Evolutionary conservation across 2,329 filamentous ascomycete species (phyloP).

Genomic region (Aureobasidium lini): DNA sequence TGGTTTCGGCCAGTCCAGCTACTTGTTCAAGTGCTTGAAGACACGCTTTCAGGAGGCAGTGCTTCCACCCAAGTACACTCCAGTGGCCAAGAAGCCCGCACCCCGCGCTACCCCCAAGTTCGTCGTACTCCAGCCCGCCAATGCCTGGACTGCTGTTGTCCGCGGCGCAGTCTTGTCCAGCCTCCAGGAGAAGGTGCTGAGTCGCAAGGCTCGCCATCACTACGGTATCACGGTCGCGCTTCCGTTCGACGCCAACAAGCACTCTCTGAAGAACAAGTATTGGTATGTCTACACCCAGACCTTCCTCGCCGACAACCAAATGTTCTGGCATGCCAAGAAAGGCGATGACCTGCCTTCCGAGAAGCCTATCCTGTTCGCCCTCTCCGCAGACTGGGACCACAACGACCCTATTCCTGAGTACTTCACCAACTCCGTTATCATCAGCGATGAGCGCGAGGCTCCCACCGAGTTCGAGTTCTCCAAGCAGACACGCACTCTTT

Average conservation of each 20-base stretch:
- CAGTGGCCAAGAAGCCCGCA: too few species aligned
- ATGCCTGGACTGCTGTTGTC: constrained; percentile 73
- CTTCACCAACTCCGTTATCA: too few species aligned
- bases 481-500: constrained; percentile 50
- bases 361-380: background rate
- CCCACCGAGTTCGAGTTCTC: constrained; percentile 27
- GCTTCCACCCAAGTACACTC: constrained; percentile 32
- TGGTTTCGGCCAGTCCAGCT: constrained; percentile 67
- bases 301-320: constrained; percentile 76
- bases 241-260: constrained; percentile 63
- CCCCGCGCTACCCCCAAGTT: constrained; percentile 27
- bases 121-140: constrained; percentile 67
- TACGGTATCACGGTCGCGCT: background rate
- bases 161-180: constrained; percentile 68
- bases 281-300: constrained; percentile 74
- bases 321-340: constrained; percentile 71
- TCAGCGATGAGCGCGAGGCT: background rate
- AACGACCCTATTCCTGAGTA: too few species aligned
- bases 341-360: background rate
- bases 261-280: constrained; percentile 65
- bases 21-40: constrained; percentile 65
- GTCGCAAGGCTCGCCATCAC: constrained; percentile 11
- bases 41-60: constrained; percentile 52
- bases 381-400: background rate
- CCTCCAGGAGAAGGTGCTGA: constrained; percentile 55